Percentiles rank a stretch among this genome's conserved stretches.
These are phyloP conservation scores for Cucumis cinereus DNA, from an alignment of 306 rosid genomes.

Conservation along the genomic window DNA sequence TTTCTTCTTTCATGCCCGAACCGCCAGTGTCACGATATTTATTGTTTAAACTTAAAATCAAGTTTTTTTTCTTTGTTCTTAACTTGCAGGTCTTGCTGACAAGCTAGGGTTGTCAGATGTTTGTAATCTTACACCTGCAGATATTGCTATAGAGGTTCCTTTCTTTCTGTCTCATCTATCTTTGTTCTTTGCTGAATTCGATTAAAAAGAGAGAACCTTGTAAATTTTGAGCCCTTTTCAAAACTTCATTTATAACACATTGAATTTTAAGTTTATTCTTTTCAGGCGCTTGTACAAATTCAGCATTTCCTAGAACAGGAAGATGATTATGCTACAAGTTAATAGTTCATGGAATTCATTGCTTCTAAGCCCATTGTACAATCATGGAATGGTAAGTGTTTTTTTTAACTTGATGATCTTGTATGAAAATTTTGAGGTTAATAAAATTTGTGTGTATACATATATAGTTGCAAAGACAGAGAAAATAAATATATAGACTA, in stretches of 20 bases:
- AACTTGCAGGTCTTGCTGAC: constrained; percentile 56
- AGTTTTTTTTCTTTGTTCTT: neutral
- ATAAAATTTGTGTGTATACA: neutral
- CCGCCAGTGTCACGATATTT: neutral
- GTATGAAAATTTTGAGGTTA: neutral
- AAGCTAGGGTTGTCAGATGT: constrained; percentile 50
- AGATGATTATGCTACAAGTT: constrained; percentile 21
- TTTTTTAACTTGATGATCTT: neutral
- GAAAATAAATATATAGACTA: no score
- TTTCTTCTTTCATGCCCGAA: neutral
- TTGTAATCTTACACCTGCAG: constrained; percentile 54
- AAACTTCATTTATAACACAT: neutral
- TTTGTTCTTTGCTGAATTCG: constrained; percentile 5
- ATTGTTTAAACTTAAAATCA: neutral
- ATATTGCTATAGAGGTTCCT: constrained; percentile 75
- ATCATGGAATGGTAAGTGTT: neutral
- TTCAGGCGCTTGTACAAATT: constrained; percentile 75
- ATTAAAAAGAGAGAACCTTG: neutral
- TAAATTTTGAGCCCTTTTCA: neutral
- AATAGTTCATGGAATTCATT: neutral
- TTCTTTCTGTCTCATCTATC: constrained; percentile 14
- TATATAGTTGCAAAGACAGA: neutral
- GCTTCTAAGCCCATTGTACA: neutral
- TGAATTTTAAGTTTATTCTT: neutral
- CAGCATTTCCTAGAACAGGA: constrained; percentile 38